Percentiles rank a stretch among this genome's conserved stretches.
Conservation (phyloP, 331 rosid genomes). For the Dryas integrifolia region DNA sequence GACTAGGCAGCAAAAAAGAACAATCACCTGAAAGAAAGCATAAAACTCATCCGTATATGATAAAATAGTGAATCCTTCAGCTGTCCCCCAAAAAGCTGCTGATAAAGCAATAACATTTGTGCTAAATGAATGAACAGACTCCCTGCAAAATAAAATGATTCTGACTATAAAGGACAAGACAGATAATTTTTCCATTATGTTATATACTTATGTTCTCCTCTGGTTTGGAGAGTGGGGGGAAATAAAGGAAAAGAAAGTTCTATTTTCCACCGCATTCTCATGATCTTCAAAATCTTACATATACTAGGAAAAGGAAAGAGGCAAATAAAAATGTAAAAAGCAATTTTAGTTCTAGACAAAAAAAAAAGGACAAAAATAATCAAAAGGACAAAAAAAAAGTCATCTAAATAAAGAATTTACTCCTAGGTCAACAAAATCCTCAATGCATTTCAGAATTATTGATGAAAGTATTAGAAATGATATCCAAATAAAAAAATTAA, state of each 20-base stretch:
- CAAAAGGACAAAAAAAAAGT: constrained; percentile 1
- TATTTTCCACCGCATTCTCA: not conserved
- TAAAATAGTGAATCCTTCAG: constrained; percentile 61
- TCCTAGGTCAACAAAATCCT: constrained; percentile 9
- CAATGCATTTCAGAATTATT: not conserved
- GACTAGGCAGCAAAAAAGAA: constrained; percentile 16
- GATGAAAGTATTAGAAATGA: not conserved
- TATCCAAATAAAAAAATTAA: not conserved
- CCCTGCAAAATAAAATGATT: constrained; percentile 53
- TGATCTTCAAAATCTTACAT: constrained; percentile 1
- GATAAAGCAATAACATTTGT: constrained; percentile 50
- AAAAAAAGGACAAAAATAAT: not conserved
- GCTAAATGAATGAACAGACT: constrained; percentile 62
- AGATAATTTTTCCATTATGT: constrained; percentile 20
- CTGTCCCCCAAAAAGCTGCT: constrained; percentile 44
- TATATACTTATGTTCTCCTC: constrained; percentile 16
- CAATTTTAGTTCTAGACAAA: not conserved
- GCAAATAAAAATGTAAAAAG: not conserved
- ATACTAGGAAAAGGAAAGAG: not conserved
- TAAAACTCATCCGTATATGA: constrained; percentile 71
- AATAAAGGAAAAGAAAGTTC: not conserved
- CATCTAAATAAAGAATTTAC: not conserved
- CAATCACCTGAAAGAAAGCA: constrained; percentile 60
- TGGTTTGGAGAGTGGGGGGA: not conserved
- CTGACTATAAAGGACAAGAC: constrained; percentile 36